Evolutionary conservation across 306 rosid genomes (phyloP), one percentile per base, ranked within the genome.

Genomic region (Lathyrus tuberosus): DNA sequence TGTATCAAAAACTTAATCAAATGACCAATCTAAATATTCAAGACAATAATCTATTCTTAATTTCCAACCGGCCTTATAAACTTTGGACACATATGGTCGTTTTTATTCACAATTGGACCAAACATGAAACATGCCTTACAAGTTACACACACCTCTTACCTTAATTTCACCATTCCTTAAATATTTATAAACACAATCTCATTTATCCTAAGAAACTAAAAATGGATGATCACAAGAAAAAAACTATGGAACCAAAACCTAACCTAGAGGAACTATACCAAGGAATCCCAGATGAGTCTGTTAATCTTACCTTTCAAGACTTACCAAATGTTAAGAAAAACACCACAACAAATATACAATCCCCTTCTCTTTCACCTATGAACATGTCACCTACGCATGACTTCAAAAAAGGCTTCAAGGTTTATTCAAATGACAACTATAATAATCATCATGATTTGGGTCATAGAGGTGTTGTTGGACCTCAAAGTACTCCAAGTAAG

Each of bases 241-340:
- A 80, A 49, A 76, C 74, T 22, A 1, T 79, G 35, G 66, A 49
- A 13, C 43, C 54, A 56, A 92, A 80, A 76, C 92, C 91, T 70
- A 86, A 65, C 72, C 91, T 90, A 52, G 97, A 90, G 70, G 90
- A 91, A 79, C 26, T 92, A 61, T 89, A 92, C 76, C 81, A 43
- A 18, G 97, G 97, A 17, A 76, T 93, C 31, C 97, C 96, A 33
- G 97, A 93, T 48, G 98, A 93, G 15, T 90, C 97, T 0, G 97
- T 88, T 28, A 85, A 93, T 74, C 96, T 86, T 18, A 88, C 98
- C n/a, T 90, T 93, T 67, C 80, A 88, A 67, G 87, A 90, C 84
- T 78, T 88, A 1, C 88, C 94, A 40, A 75, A 84, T 3, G 56
- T 81, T 24, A 76, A 13, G 18, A 28, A 6, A 13, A 13, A 57